Evolutionary conservation across 2,329 filamentous ascomycete genomes (phyloP).

Genomic region (Fusarium domesticum): DNA sequence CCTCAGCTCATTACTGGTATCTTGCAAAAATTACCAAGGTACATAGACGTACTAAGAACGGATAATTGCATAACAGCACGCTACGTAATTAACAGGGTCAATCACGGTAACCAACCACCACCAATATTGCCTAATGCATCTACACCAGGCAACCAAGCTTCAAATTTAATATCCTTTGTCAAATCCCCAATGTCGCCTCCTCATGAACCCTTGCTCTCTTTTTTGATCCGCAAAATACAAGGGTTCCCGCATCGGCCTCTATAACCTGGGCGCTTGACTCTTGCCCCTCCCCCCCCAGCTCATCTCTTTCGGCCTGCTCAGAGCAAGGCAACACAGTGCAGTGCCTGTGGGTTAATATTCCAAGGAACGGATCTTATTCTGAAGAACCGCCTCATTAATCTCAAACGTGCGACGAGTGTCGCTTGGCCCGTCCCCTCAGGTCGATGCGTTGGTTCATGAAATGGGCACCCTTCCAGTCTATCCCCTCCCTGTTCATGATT

Average conservation of each 20-base stretch:
- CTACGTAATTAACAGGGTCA: no score
- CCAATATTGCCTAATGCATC: no score
- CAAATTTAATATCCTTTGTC: background rate
- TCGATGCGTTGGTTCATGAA: background rate
- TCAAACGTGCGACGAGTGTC: slow-evolving; percentile 44
- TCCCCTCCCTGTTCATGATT: background rate
- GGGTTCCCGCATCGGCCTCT: background rate
- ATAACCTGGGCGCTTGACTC: no score
- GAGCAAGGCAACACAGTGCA: no score
- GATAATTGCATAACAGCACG: no score
- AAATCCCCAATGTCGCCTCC: background rate
- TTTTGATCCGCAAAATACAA: background rate
- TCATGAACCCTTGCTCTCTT: background rate
- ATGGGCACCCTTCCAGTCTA: background rate
- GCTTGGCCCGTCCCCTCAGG: slow-evolving; percentile 20
- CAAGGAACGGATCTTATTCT: slow-evolving; percentile 15
- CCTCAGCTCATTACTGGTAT: no score
- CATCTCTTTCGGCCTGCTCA: no score
- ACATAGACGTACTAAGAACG: no score
- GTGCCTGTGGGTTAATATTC: background rate
- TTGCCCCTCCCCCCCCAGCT: no score
- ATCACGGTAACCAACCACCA: no score
- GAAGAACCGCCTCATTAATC: slow-evolving; percentile 45
- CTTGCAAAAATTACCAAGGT: no score
- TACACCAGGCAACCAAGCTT: background rate